Conservation (phyloP, 495 filamentous ascomycete genomes). For the Podospora australis region DNA sequence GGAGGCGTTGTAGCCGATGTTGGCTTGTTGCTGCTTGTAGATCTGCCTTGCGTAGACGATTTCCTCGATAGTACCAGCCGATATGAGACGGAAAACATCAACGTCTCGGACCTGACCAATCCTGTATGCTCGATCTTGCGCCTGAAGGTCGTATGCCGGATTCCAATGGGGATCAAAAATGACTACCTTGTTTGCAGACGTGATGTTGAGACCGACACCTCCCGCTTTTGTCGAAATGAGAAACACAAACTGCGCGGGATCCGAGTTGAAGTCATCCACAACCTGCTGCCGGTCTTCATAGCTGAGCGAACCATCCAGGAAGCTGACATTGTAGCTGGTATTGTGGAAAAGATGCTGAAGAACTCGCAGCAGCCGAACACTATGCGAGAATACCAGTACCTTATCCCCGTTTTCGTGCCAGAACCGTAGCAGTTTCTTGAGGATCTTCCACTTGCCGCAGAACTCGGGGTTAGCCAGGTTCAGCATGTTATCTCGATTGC, state of each 20-base stretch:
- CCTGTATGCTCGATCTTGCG: constrained; percentile 92
- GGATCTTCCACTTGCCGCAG: constrained; percentile 94
- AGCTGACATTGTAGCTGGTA: constrained; percentile 87
- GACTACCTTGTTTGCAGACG: constrained; percentile 95
- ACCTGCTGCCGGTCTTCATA: constrained; percentile 75
- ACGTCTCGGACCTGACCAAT: constrained; percentile 92
- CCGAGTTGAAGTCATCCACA: constrained; percentile 89
- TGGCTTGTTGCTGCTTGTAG: constrained; percentile 98
- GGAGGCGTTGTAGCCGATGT: constrained; percentile 92
- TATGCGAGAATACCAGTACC: constrained; percentile 87
- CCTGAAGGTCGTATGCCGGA: constrained; percentile 86
- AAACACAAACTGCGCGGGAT: constrained; percentile 87
- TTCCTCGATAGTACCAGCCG: constrained; percentile 90
- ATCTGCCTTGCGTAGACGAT: constrained; percentile 96
- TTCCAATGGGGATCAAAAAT: constrained; percentile 99
- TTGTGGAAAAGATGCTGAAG: constrained; percentile 79
- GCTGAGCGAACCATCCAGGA: constrained; percentile 81
- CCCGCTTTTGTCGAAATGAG: constrained; percentile 91
- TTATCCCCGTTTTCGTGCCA: constrained; percentile 91
- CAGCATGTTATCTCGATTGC: constrained; percentile 67
- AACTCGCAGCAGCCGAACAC: constrained; percentile 78
- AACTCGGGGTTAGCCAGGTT: constrained; percentile 86
- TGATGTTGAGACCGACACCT: constrained; percentile 86
- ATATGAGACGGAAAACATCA: constrained; percentile 93
- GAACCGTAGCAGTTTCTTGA: constrained; percentile 78